Evolutionary conservation across 805 yeast species (phyloP), one percentile per base, ranked within the genome.

Genomic region (Monosporozyma solicola): DNA sequence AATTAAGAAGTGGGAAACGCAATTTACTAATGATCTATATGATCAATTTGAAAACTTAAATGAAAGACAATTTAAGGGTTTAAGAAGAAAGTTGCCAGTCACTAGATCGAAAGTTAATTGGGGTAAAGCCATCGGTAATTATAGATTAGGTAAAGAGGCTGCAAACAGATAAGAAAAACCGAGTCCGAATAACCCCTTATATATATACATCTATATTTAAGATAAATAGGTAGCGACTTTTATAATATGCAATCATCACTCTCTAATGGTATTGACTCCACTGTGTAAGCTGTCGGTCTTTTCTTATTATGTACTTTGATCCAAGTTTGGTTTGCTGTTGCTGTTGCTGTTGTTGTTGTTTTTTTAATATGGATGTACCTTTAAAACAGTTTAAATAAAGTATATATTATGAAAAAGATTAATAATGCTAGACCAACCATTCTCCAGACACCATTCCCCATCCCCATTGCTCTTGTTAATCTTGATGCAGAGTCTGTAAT

Each of bases 61-160:
- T 68, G 95, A 89, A 58, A 76, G 76, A 51, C 79, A 82, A 57
- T 92, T 94, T 74, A 94, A 92, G 71, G 78, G 79, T 55, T 77
- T 92, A 60, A 80, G 99, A 72, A 84, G 99, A 69, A 88, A 88
- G 67, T 75, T 92, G 57, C 99, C 99, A 7, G 84, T 92, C 22
- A 92, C 96, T 22, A 79, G 97, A 65, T 80, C 96, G 16, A 90
- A 86, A 67, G 85, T 92, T 62, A 87, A 88, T 67, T 92, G 99
- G 99, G 97, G 96, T 32, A 87, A 81, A 64, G 88, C 97, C 10
- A 87, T 89, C 60, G 95, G 95, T 16, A 87, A 84, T 65, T 91
- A 91, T 71, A 80, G 88, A 63, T 74, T 92, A 46, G 98, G 98
- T 16, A 83, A 82, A 58, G 91, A 86, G 64, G 90, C 84, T 35